Evolutionary conservation across 2,329 filamentous ascomycete genomes (phyloP), one percentile per base, ranked within the genome.

Genomic region (Penicillium sp.): DNA sequence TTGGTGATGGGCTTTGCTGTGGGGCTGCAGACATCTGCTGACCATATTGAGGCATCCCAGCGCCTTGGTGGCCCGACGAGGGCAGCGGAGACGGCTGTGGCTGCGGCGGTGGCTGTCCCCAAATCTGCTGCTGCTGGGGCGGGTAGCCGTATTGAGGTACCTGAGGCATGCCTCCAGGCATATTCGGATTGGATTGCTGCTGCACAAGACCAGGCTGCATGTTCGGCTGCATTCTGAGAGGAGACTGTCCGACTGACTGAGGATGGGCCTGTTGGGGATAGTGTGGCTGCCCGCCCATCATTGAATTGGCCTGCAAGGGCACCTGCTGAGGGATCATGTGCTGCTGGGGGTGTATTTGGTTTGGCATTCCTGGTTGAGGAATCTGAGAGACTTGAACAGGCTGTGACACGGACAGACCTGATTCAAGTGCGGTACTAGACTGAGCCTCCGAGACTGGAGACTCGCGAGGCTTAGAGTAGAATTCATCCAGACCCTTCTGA

Each of bases 391-490:
- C 70, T 53, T 73, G 74, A 52, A 76, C 59, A 7, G 72, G 62
- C 53, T 77, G 69, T 50, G 72, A 68, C 32, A 63, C 64, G n/a
- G 74, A 64, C 54, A 72, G 60, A 56, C 70, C 60, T 56, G 71
- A 60, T 22, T 75, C 72, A 38, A 65, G 31, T 67, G 60, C 60
- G 66, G 68, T 36, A 56, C 62, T 52, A 57, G 68, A 58, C 54
- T 70, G 68, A 6, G 61, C 56, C 21, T 68, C 77, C n/a, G 81
- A 77, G 18, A 76, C 75, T 3, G 90, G 86, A 55, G 88, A 85
- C 68, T 97, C 91, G 61, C 95, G 92, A 10, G 89, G 88, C 57
- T 89, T 83, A 60, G 88, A 84, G 89, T 92, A 97, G 60, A 92
- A 83, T 51, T 85, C 86, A 50, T 93, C 87, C 60, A 96, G 80